phyloP scores from a whole-genome alignment of 2,329 filamentous ascomycete genomes.

The Cladosporium sphaerospermum region DNA sequence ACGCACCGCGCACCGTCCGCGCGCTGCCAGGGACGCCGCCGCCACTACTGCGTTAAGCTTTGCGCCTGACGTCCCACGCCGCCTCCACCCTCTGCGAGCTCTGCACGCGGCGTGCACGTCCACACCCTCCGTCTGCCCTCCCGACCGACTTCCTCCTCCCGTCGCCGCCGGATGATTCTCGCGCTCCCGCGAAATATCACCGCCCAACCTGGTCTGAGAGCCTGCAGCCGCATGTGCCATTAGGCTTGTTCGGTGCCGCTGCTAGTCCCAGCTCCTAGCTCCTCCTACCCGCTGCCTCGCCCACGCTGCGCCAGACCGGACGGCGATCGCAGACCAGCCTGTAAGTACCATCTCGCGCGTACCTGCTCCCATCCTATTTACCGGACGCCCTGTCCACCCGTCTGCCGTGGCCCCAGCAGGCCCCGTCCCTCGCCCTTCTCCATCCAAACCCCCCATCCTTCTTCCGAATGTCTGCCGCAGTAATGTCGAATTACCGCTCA shows the following conservation, averaged over 20 bases:
- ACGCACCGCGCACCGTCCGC: no score
- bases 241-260: slow-evolving; percentile 10
- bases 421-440: slow-evolving; percentile 3
- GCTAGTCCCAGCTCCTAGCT: not conserved
- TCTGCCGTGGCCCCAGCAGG: not conserved
- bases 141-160: slow-evolving; percentile 8
- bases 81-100: not conserved
- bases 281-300: not conserved
- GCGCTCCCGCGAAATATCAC: slow-evolving; percentile 10
- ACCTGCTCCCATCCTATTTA: slow-evolving; percentile 7
- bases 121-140: not conserved
- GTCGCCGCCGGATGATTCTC: slow-evolving; percentile 9
- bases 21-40: no score
- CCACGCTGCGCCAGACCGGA: slow-evolving; percentile 6
- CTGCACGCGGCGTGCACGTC: slow-evolving; percentile 7
- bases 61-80: slow-evolving; percentile 8
- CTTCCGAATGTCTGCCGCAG: slow-evolving; percentile 25
- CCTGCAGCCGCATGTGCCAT: slow-evolving; percentile 10
- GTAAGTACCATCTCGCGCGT: slow-evolving; percentile 11
- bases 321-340: slow-evolving; percentile 8
- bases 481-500: slow-evolving; percentile 30
- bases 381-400: slow-evolving; percentile 4
- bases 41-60: slow-evolving; percentile 1
- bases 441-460: not conserved
- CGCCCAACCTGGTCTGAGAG: slow-evolving; percentile 12